Evolutionary conservation across 2,329 filamentous ascomycete genomes (phyloP).

Genomic region (Fusarium bulbicola): DNA sequence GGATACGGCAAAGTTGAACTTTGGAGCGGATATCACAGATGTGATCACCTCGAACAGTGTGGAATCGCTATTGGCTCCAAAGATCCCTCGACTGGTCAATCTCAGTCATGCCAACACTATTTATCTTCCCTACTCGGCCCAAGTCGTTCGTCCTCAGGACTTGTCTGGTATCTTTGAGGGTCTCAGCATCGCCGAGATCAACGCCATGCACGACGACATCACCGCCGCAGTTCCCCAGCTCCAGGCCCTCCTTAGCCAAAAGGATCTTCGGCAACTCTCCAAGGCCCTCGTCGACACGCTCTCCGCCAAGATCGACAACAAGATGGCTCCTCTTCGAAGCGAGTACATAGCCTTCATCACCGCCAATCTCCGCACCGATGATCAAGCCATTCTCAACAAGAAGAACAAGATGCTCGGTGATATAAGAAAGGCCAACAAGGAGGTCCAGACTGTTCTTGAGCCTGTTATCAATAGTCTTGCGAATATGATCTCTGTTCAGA

Average conservation of each 20-base stretch:
- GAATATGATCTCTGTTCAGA: slow-evolving; percentile 23
- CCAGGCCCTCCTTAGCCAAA: background rate
- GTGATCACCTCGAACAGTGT: background rate
- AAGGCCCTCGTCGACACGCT: background rate
- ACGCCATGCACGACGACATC: slow-evolving; percentile 5
- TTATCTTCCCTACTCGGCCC: background rate
- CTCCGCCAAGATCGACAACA: background rate
- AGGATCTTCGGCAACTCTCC: slow-evolving; percentile 1
- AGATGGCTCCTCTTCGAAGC: background rate
- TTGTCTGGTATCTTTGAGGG: background rate
- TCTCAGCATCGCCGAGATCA: background rate
- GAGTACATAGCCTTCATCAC: background rate
- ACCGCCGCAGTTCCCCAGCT: slow-evolving; percentile 2
- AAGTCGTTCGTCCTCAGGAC: background rate
- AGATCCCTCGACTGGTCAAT: background rate
- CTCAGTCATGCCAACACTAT: background rate
- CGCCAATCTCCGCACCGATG: background rate
- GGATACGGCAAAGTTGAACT: background rate
- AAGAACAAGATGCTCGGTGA: slow-evolving; percentile 7
- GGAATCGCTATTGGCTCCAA: background rate
- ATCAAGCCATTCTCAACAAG: background rate
- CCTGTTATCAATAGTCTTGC: background rate
- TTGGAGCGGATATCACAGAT: background rate
- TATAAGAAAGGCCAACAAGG: background rate
- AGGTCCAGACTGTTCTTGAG: background rate